These are phyloP conservation scores for Acacia melanoxylon DNA, from an alignment of 306 rosid genomes.

Conservation along the genomic window DNA sequence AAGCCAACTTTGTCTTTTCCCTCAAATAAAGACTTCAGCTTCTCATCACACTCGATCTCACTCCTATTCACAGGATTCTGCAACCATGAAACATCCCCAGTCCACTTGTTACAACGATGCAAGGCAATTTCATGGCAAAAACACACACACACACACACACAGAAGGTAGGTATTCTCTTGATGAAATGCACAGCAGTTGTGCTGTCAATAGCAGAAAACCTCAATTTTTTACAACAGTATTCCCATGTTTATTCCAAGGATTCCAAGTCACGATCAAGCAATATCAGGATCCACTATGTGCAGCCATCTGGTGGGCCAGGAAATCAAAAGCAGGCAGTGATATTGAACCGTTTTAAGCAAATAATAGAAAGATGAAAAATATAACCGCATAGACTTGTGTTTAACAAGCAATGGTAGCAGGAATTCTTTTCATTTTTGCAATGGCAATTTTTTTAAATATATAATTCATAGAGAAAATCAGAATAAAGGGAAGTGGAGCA, in stretches of 20 bases:
- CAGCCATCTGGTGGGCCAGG: background rate
- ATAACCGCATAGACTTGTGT: background rate
- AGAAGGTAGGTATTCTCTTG: background rate
- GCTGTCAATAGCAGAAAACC: background rate
- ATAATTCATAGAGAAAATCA: background rate
- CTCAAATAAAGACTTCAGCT: background rate
- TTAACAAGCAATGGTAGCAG: background rate
- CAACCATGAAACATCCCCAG: background rate
- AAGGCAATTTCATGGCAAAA: background rate
- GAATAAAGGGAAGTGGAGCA: background rate
- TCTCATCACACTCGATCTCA: slow-evolving; percentile 1
- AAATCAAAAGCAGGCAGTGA: background rate
- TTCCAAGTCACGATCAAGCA: background rate
- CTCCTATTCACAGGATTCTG: background rate
- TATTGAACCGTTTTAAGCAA: background rate
- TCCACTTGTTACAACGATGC: background rate
- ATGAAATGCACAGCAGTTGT: background rate
- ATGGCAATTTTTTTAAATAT: background rate
- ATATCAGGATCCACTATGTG: background rate
- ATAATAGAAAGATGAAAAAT: background rate
- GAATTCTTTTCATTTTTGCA: background rate
- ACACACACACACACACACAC: no score
- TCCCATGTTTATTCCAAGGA: background rate
- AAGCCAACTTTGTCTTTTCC: slow-evolving; percentile 6
- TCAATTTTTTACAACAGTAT: background rate